Percentiles rank a stretch among this genome's conserved stretches.
These are phyloP conservation scores for Penicillium italicum DNA, from an alignment of 2,329 filamentous ascomycete species.

Conservation along the genomic window DNA sequence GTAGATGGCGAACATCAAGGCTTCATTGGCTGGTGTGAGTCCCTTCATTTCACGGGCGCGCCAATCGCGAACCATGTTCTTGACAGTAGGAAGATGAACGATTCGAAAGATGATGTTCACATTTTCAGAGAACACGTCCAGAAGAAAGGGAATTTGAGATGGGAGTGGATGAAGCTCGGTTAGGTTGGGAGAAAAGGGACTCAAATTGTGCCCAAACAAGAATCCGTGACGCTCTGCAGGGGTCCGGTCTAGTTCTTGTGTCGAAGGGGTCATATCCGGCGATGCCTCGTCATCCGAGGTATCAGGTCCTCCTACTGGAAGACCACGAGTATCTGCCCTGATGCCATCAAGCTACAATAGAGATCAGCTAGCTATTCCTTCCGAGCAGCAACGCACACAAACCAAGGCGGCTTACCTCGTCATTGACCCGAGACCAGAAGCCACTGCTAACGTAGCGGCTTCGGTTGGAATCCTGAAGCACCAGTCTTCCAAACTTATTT, in stretches of 20 bases:
- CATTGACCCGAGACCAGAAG: conserved; percentile 56
- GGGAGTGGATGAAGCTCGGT: conserved; percentile 50
- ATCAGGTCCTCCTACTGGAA: conserved; percentile 36
- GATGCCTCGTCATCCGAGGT: conserved; percentile 34
- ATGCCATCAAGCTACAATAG: conserved; percentile 16
- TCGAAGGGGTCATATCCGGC: conserved; percentile 23
- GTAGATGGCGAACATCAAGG: conserved; percentile 57
- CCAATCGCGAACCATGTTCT: conserved; percentile 31
- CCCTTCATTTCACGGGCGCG: conserved; percentile 30
- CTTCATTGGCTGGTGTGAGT: conserved; percentile 48
- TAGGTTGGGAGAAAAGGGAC: conserved; percentile 29
- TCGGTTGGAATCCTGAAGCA: conserved; percentile 44
- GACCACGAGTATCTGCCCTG: conserved; percentile 23
- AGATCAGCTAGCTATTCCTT: background rate
- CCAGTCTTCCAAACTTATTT: conserved; percentile 48
- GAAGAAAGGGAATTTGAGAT: conserved; percentile 54
- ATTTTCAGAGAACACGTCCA: conserved; percentile 52
- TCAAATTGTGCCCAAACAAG: conserved; percentile 48
- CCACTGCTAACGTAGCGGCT: conserved; percentile 52
- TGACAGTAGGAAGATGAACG: conserved; percentile 32
- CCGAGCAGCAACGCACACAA: conserved; percentile 13
- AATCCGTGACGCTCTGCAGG: conserved; percentile 51
- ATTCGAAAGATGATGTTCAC: conserved; percentile 43
- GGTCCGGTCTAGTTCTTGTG: conserved; percentile 42
- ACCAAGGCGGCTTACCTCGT: conserved; percentile 46